Conservation (phyloP, 2,329 filamentous ascomycete genomes). For the Aspergillus awamori region DNA sequence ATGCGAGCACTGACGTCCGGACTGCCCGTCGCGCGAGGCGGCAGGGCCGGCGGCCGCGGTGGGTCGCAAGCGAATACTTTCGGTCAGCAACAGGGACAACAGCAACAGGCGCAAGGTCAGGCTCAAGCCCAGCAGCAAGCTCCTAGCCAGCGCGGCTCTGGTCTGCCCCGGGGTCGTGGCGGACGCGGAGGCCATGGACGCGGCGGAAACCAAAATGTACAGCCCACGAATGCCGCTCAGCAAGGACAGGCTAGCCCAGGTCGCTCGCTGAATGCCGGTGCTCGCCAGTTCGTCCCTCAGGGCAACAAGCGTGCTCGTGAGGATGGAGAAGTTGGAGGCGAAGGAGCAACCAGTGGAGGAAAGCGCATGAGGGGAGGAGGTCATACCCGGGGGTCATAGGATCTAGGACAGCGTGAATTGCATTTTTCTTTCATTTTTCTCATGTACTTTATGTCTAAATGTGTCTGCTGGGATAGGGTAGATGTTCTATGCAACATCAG, state of each 20-base stretch:
- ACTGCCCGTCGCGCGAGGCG: conserved; percentile 48
- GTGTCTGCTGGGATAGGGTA: not conserved
- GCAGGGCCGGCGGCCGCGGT: conserved; percentile 45
- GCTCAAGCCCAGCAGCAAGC: conserved; percentile 24
- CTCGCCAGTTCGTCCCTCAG: conserved; percentile 59
- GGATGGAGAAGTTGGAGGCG: conserved; percentile 48
- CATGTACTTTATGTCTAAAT: conserved; percentile 25
- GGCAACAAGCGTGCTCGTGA: conserved; percentile 61
- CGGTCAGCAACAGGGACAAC: conserved; percentile 28
- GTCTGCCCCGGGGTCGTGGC: conserved; percentile 50
- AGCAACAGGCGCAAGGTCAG: conserved; percentile 28
- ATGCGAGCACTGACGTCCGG: conserved; percentile 48
- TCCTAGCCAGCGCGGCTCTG: conserved; percentile 38
- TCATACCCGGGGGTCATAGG: conserved; percentile 33
- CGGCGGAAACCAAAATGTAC: conserved; percentile 46
- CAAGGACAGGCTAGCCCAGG: conserved; percentile 32
- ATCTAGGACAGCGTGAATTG: conserved; percentile 3
- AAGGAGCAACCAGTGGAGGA: conserved; percentile 43
- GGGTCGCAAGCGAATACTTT: conserved; percentile 34
- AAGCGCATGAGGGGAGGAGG: conserved; percentile 54
- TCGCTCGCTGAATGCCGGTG: conserved; percentile 51
- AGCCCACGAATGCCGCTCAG: conserved; percentile 37
- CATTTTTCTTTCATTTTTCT: conserved; percentile 5
- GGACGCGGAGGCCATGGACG: conserved; percentile 41
- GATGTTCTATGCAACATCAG: not conserved